Base-by-base conservation (phyloP, 345 rosid species). In the Punica granatum region DNA sequence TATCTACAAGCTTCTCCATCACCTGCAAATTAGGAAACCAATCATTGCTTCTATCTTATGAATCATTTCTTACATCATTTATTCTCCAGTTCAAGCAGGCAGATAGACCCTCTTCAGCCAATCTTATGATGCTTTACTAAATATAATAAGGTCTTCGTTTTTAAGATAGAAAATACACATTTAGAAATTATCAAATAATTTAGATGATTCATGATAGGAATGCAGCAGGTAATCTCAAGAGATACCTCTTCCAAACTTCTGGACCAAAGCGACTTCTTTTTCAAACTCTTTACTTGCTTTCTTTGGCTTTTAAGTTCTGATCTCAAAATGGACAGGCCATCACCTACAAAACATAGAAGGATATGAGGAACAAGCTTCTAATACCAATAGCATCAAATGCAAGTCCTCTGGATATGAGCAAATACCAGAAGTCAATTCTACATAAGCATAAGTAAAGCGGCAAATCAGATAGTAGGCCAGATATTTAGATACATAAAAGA, bases 1-100 rank as follows among this genome's bases (percentile, higher is more conserved):
- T 90, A 75, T 90, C 98, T n/a, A 92, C 98, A 54, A 92, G 88
- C 77, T 90, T 88, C 84, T 90, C 97, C 96, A 88, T 88, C 73
- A 88, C 96, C 98, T 92, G 76, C 48, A 66, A 65, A 63, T 41
- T 37, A 23, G 66, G 63, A n/a, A 60, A 56, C 33, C 5, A 26
- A 26, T 56, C 12, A n/a, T 49, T 56, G 34, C 60, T 56, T 54
- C 60, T 25, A 54, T 26, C 12, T 56, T 28, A 56, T 33, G 26
- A 56, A 56, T 56, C 4, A 56, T 28, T 56, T 56, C 60, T 26
- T 12, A 56, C 34, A 56, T 12, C 11, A 26, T 32, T 56, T 30
- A 28, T 64, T 39, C 51, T 25, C 21, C 7, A 7, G n/a, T 12
- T 11, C 25, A 64, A 28, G 3, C 19, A 25, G 60, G 19, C 4